Conservation (phyloP, 2,329 filamentous ascomycete genomes). For the Phoma sp. region DNA sequence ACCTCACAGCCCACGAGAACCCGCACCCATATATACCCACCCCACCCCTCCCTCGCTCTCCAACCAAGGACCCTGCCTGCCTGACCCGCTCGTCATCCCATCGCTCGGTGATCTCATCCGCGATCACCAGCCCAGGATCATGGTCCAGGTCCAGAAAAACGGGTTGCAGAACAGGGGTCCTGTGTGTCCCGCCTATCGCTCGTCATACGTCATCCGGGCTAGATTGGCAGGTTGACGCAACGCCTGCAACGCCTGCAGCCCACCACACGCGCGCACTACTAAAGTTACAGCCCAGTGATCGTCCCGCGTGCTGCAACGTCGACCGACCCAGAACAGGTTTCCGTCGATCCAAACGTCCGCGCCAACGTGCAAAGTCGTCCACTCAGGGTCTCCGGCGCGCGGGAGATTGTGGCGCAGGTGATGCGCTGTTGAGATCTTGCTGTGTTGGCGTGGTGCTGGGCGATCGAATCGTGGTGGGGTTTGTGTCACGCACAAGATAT, state of each 20-base stretch:
- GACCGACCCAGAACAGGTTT: slow-evolving; percentile 16
- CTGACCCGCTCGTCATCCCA: slow-evolving; percentile 9
- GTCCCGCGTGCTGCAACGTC: slow-evolving; percentile 23
- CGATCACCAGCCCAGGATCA: slow-evolving; percentile 14
- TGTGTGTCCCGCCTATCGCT: slow-evolving; percentile 1
- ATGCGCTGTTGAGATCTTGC: neutral
- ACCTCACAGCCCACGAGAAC: no score
- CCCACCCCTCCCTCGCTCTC: no score
- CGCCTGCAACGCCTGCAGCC: no score
- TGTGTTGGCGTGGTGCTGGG: neutral
- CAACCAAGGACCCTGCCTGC: neutral
- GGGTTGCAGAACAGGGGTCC: slow-evolving; percentile 5
- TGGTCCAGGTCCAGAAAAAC: slow-evolving; percentile 2
- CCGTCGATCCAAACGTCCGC: slow-evolving; percentile 1
- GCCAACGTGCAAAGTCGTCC: slow-evolving; percentile 2
- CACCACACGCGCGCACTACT: no score
- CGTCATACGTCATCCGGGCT: slow-evolving; percentile 26
- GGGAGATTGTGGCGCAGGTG: slow-evolving; percentile 6
- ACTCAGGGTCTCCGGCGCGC: neutral
- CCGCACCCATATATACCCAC: no score
- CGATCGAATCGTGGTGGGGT: neutral
- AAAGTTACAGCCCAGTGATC: slow-evolving; percentile 14
- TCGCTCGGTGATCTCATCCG: slow-evolving; percentile 17
- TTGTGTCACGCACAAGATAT: slow-evolving; percentile 5
- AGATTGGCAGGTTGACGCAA: neutral